Evolutionary conservation across 306 rosid genomes (phyloP), one percentile per base, ranked within the genome.

Genomic region (Pyrus betulifolia): DNA sequence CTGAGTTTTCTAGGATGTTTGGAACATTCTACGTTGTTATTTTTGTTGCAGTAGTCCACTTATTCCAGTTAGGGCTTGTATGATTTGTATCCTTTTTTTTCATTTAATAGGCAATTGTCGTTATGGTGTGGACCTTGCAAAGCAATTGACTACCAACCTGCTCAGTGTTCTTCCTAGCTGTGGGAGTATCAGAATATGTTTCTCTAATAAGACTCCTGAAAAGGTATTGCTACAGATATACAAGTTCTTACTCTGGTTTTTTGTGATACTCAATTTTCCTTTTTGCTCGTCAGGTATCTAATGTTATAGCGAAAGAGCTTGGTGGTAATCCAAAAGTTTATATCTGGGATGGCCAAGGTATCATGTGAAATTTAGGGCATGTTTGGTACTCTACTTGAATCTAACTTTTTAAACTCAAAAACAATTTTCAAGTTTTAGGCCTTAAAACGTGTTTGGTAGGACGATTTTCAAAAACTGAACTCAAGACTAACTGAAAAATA

Each of bases 151-250:
- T 67, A 82, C 90, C 71, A 76, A 84, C 82, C 83, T 95, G 83
- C 87, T 83, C 51, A 84, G 72, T 78, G 92, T 92, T 82, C 87
- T 92, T 85, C 84, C 17, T 69, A 89, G 89, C 85, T 95, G 97
- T 80, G 97, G 97, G 76, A 92, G 91, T 76, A 86, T 95, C 79
- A 90, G 95, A 83, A 90, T 95, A 90, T 92, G 97, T 84, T 95
- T 89, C 82, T 88, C 97, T n/a, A 82, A 85, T 79, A 89, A 88
- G 84, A 92, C 98, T 69, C 92, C 98, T 31, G 83, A 83, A 79
- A 95, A 90, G 91, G 98, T 92, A 82, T 76, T 76, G 68, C 51
- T 13, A 31, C 25, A 12, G 62, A 38, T 45, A 21, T 74, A 33
- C 31, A 35, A 11, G 62, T 67, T 72, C 75, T 52, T 63, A 33